A percentile compares a stretch with the other conserved stretches of the same genome.
Evolutionary conservation across 2,329 filamentous ascomycete genomes (phyloP).

Genomic region (Aspergillus amoenus): DNA sequence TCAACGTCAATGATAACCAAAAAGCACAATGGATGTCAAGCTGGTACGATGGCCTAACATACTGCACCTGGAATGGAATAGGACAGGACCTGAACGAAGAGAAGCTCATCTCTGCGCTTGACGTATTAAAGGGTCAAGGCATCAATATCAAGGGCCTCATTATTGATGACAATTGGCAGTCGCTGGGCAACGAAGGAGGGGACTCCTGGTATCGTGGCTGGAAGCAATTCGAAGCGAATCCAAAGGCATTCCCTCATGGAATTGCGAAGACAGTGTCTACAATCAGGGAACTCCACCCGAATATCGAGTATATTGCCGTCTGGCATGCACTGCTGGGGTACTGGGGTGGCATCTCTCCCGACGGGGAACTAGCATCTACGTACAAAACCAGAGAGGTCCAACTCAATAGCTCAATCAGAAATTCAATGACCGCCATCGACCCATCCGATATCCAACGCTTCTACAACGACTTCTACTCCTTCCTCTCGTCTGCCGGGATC

Average conservation of each 20-base stretch:
- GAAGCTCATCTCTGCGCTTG: conserved; percentile 74
- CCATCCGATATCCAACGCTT: conserved; percentile 72
- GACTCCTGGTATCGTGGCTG: conserved; percentile 59
- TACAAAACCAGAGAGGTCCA: conserved; percentile 71
- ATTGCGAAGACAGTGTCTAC: conserved; percentile 68
- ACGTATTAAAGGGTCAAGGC: conserved; percentile 66
- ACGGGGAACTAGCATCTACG: conserved; percentile 69
- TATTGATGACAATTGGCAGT: conserved; percentile 97
- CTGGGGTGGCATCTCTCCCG: conserved; percentile 82
- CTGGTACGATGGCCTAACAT: conserved; percentile 91
- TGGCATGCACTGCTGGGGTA: conserved; percentile 91
- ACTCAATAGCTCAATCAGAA: conserved; percentile 52
- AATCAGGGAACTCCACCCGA: conserved; percentile 68
- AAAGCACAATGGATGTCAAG: conserved; percentile 68
- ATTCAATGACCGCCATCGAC: conserved; percentile 70
- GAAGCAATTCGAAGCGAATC: conserved; percentile 84
- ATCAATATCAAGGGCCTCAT: conserved; percentile 84
- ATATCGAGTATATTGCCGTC: conserved; percentile 80
- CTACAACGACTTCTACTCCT: conserved; percentile 89
- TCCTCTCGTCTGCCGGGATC: conserved; percentile 71
- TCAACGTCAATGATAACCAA: conserved; percentile 36
- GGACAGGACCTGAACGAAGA: conserved; percentile 79
- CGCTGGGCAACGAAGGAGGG: conserved; percentile 59
- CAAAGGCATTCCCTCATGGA: conserved; percentile 74
- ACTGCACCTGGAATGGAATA: conserved; percentile 95